Evolutionary conservation across 352 stramenopile species (phyloP).

Genomic region (Pythium plurisporium): DNA sequence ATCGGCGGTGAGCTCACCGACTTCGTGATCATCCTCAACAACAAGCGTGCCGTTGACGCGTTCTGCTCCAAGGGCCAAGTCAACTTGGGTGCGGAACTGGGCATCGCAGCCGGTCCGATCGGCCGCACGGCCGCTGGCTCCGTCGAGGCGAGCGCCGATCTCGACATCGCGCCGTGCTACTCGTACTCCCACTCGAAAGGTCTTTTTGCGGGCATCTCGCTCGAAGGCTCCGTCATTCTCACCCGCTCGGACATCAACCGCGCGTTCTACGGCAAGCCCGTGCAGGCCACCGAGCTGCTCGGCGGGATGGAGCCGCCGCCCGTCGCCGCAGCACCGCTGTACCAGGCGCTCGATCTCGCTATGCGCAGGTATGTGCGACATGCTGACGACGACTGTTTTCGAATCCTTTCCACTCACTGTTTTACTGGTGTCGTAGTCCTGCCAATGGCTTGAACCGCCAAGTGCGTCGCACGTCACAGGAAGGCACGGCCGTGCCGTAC

Average conservation of each 20-base stretch:
- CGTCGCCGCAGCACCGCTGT: conserved; percentile 68
- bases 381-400: no score
- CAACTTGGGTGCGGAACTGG: conserved; percentile 72
- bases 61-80: conserved; percentile 84
- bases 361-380: no score
- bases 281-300: conserved; percentile 79
- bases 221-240: conserved; percentile 82
- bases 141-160: conserved; percentile 70
- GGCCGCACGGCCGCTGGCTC: conserved; percentile 68
- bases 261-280: conserved; percentile 86
- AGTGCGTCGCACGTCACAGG: conserved; percentile 8
- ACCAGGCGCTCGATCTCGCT: conserved; percentile 79
- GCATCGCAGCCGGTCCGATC: conserved; percentile 78
- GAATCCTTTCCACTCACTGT: no score
- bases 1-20: conserved; percentile 78
- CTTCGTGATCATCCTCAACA: conserved; percentile 93
- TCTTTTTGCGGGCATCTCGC: conserved; percentile 69
- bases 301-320: conserved; percentile 77
- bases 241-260: conserved; percentile 83
- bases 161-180: conserved; percentile 79
- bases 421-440: no score
- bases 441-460: conserved; percentile 60
- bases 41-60: conserved; percentile 87
- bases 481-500: not conserved
- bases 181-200: conserved; percentile 87